These are phyloP conservation scores for Paraurostyla sp. DNA, from an alignment of 73 alveolate species.

Conservation along the genomic window DNA sequence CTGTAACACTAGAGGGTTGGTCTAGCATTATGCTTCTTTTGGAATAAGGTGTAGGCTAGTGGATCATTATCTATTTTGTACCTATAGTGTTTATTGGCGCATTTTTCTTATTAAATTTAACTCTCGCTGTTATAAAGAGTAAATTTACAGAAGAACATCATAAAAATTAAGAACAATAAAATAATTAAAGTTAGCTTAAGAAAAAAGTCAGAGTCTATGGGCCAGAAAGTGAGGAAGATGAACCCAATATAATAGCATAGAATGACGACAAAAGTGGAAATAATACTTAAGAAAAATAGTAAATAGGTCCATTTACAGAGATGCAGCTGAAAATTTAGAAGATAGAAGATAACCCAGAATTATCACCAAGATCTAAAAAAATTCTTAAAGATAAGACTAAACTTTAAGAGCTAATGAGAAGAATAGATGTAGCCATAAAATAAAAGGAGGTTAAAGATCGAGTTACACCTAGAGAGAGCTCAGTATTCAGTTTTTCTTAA, in stretches of 20 bases:
- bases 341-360: slow-evolving; percentile 10
- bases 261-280: neutral
- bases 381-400: slow-evolving; percentile 23
- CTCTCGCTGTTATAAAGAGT: slow-evolving; percentile 93
- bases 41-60: slow-evolving; percentile 68
- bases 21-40: slow-evolving; percentile 76
- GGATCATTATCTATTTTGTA: slow-evolving; percentile 78
- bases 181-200: neutral
- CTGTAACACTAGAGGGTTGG: slow-evolving; percentile 95
- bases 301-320: too few species aligned
- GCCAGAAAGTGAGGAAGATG: slow-evolving; percentile 40
- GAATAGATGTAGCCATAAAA: slow-evolving; percentile 40
- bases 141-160: slow-evolving; percentile 78
- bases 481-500: neutral
- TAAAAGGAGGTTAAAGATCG: slow-evolving; percentile 1
- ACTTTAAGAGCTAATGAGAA: slow-evolving; percentile 19
- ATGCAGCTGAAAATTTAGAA: neutral
- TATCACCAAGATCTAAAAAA: slow-evolving; percentile 5
- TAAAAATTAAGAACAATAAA: slow-evolving; percentile 23
- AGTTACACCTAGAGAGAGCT: slow-evolving; percentile 43
- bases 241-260: neutral
- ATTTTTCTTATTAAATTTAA: slow-evolving; percentile 89
- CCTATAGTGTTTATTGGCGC: slow-evolving; percentile 90
- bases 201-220: slow-evolving; percentile 22
- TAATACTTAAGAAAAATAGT: neutral